Evolutionary conservation across 163 green algal genomes (phyloP).

Genomic region (Scenedesmus sp.): DNA sequence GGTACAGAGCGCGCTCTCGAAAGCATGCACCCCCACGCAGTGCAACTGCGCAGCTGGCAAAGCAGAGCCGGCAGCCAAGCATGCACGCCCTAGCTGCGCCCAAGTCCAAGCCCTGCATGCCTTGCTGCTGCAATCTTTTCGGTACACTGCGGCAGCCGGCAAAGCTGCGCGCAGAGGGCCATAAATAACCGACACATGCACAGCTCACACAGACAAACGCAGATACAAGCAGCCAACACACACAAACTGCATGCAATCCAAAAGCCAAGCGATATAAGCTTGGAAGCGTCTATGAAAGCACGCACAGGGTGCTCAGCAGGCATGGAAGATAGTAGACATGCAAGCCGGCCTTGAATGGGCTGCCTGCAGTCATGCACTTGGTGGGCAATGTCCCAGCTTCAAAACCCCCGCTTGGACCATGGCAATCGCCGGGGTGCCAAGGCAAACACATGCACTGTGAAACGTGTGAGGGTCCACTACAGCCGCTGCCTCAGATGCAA

Average conservation of each 20-base stretch:
- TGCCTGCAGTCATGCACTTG: background rate
- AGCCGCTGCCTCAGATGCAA: background rate
- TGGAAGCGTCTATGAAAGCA: background rate
- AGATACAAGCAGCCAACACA: background rate
- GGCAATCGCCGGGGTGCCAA: background rate
- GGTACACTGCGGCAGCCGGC: background rate
- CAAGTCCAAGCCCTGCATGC: background rate
- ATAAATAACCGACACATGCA: conserved; percentile 1
- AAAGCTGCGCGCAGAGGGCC: background rate
- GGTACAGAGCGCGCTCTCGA: background rate
- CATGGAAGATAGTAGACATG: background rate
- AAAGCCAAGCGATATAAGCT: background rate
- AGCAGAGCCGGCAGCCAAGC: background rate
- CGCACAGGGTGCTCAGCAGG: background rate
- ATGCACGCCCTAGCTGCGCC: background rate
- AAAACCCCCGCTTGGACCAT: background rate
- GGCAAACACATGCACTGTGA: background rate
- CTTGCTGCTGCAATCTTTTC: background rate
- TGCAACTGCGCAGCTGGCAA: background rate
- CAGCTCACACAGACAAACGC: background rate
- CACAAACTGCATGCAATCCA: background rate
- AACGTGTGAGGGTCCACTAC: background rate
- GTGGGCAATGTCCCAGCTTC: background rate
- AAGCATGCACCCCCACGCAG: background rate
- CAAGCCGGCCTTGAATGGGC: background rate